Conservation (phyloP, 192 early-diverging fungal species). For the Backusella parvicylindrica region DNA sequence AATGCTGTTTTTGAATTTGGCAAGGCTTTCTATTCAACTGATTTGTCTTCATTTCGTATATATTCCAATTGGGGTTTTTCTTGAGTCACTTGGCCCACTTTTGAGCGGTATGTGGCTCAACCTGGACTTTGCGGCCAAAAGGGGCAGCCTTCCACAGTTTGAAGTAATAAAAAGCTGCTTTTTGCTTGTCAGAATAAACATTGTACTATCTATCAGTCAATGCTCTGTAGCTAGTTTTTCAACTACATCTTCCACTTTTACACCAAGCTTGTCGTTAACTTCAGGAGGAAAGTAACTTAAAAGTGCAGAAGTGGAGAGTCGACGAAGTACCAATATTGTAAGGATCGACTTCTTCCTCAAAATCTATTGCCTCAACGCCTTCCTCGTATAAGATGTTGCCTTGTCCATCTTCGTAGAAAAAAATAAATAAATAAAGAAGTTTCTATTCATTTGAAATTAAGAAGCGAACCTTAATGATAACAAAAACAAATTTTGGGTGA, state of each 20-base stretch:
- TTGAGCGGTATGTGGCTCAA: neutral
- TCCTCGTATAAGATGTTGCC: neutral
- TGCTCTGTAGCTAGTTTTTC: neutral
- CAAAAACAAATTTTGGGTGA: neutral
- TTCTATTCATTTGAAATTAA: neutral
- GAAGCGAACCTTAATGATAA: neutral
- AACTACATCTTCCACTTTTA: constrained; percentile 1
- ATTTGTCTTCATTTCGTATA: neutral
- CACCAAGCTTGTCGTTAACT: too few relatives aligned
- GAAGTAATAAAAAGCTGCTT: neutral
- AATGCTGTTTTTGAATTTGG: neutral
- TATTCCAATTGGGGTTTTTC: neutral
- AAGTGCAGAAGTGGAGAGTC: neutral
- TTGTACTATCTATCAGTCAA: neutral
- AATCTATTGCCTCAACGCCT: neutral
- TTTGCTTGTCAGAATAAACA: neutral
- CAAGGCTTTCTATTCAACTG: neutral
- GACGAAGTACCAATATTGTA: neutral
- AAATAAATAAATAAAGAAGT: too few relatives aligned
- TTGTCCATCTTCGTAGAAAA: neutral
- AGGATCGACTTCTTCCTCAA: neutral
- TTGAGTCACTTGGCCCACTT: neutral
- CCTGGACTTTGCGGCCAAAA: neutral
- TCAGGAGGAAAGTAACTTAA: neutral
- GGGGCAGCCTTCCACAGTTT: constrained; percentile 3